A percentile compares a stretch with the other conserved stretches of the same genome.
Evolutionary conservation across 352 stramenopile species (phyloP).

Genomic region (Globisporangium carolinianum): DNA sequence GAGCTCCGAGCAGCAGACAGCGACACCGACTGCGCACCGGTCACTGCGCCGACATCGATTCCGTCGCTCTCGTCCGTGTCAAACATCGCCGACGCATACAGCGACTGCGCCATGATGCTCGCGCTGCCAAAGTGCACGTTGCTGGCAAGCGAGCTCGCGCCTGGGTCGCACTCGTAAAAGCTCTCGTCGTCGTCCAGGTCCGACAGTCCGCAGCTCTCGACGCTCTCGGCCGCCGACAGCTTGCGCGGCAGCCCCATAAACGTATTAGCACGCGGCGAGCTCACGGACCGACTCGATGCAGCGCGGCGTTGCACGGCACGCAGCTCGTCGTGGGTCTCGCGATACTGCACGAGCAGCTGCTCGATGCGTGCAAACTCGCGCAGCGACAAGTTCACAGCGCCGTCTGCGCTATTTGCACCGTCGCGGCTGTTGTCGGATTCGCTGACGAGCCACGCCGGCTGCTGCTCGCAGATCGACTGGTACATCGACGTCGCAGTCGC

Average conservation of each 20-base stretch:
- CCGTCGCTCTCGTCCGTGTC: constrained; percentile 28
- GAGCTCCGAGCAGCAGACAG: constrained; percentile 9
- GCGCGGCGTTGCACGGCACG: constrained; percentile 18
- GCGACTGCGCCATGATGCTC: constrained; percentile 66
- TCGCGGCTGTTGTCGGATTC: constrained; percentile 22
- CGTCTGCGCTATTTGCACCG: constrained; percentile 7
- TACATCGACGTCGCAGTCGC: constrained; percentile 48
- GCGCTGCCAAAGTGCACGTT: constrained; percentile 25
- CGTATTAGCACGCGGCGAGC: constrained; percentile 5
- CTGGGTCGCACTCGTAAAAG: constrained; percentile 82
- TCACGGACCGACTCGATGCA: not conserved
- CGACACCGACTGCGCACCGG: constrained; percentile 2
- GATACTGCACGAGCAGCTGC: constrained; percentile 72
- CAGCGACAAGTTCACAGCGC: constrained; percentile 54
- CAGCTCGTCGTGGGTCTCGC: constrained; percentile 66
- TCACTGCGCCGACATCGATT: not conserved
- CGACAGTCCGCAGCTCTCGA: constrained; percentile 75
- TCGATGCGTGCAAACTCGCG: constrained; percentile 85
- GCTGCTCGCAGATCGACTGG: constrained; percentile 64
- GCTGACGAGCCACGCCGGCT: constrained; percentile 49
- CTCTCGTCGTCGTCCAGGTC: constrained; percentile 71
- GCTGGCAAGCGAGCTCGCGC: constrained; percentile 31
- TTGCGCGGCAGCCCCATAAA: constrained; percentile 30
- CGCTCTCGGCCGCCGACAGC: constrained; percentile 65
- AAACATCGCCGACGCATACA: constrained; percentile 76